Evolutionary conservation across 169 alveolate species (phyloP), one percentile per base, ranked within the genome.

Genomic region (Cryptosporidium sp.): DNA sequence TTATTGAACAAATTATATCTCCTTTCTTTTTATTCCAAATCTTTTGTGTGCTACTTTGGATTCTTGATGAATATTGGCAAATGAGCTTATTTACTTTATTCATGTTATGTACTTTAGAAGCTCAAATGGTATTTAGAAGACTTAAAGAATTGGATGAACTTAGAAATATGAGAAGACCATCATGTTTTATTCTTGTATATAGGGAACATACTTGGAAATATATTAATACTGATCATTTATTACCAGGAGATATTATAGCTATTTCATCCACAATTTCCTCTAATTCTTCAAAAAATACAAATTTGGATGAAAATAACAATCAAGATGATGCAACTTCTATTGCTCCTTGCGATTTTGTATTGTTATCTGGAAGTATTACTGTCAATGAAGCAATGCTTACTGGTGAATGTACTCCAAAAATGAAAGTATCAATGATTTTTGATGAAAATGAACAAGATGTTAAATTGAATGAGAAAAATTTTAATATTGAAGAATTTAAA

Each of bases 11-110:
- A 91, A 92, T 97, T 70, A 93, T 97, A 10, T 97, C 99, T 48
- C 99, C 99, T 33, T 97, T 98, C 95, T 97, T 98, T 92, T 95
- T 97, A 39, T 98, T 98, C 94, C 99, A 98, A 91, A 89, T 98
- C 59, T 95, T 97, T 86, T 95, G 99, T 85, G 96, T 97, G 26
- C 86, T 97, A 1, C 91, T 98, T 50, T 97, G 99, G 99, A 94
- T 97, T 41, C 92, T 98, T 69, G 99, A 98, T 91, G 99, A 98
- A 85, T 98, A 98, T 92, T 96, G 99, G 97, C 93, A 91, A 84
- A 91, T 92, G 86, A 95, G 99, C 14, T 69, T 98, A 67, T 91
- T 97, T 75, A 96, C 99, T 12, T 85, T 97, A 52, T 91, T 94
- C 37, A 93, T 97, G 93, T 93, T 98, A 31, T 93, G 97, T 55